Evolutionary conservation across 1,284 basidiomycete genomes (phyloP).

Genomic region (Trametes sp.): DNA sequence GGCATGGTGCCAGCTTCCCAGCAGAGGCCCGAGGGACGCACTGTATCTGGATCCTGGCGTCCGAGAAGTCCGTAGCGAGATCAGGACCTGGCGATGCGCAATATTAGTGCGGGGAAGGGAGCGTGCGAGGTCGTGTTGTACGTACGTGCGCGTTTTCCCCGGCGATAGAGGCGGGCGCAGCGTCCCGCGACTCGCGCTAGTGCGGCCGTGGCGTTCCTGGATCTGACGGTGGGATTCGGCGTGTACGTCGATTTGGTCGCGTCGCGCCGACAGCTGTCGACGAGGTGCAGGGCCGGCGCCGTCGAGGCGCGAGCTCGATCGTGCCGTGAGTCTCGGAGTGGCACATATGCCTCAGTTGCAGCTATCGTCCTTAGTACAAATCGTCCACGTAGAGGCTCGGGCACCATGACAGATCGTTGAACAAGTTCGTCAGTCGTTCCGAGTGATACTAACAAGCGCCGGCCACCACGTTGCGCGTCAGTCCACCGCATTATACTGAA

Average conservation of each 20-base stretch:
- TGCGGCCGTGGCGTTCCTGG: not conserved
- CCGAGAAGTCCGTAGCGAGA: not conserved
- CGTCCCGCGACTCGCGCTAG: conserved; percentile 12
- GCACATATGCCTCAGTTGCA: not conserved
- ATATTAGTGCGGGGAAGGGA: not conserved
- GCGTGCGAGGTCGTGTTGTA: not conserved
- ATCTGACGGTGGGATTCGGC: not conserved
- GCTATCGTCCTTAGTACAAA: too few species aligned
- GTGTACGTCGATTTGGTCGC: not conserved
- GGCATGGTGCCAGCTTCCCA: not conserved
- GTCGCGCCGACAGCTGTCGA: not conserved
- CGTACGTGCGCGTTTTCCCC: conserved; percentile 8
- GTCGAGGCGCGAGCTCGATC: not conserved
- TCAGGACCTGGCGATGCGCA: conserved; percentile 1
- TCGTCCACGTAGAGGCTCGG: too few species aligned
- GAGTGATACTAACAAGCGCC: not conserved
- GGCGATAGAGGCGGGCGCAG: not conserved
- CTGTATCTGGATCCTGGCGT: not conserved
- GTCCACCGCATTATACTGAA: conserved; percentile 11
- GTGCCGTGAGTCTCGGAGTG: not conserved
- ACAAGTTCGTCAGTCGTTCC: too few species aligned
- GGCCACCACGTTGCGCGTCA: not conserved
- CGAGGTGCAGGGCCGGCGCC: not conserved
- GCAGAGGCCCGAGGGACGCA: not conserved
- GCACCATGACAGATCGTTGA: not conserved